These are phyloP conservation scores for Pistacia vera DNA, from an alignment of 345 rosid genomes.

Conservation along the genomic window DNA sequence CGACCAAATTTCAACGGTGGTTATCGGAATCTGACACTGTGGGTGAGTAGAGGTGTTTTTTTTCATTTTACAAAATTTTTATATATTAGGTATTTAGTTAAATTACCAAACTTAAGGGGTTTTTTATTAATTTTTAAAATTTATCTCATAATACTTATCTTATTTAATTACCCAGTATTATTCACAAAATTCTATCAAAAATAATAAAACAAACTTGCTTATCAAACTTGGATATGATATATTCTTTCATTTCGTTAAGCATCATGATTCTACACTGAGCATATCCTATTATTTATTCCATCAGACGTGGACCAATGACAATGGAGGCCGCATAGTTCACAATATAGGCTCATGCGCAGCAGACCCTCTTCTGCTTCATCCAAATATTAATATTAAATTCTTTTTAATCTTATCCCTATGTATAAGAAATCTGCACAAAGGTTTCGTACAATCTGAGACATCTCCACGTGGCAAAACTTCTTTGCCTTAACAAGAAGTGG, in stretches of 20 bases:
- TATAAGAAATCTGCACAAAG: constrained; percentile 22
- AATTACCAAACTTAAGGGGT: no score
- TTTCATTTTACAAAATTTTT: no score
- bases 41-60: no score
- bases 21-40: no score
- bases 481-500: constrained; percentile 29
- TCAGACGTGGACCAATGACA: constrained; percentile 33
- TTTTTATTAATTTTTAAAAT: no score
- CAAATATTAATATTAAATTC: constrained; percentile 8
- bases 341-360: constrained; percentile 20
- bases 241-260: background rate
- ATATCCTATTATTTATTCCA: background rate
- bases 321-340: constrained; percentile 13
- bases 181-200: no score
- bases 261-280: background rate
- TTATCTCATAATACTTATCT: no score
- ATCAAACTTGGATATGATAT: no score
- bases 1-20: no score
- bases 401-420: constrained; percentile 19
- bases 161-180: no score
- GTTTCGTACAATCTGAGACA: constrained; percentile 22
- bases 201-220: no score
- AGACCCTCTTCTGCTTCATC: constrained; percentile 17
- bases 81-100: no score
- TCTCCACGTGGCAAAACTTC: constrained; percentile 53